phyloP scores from a whole-genome alignment of 164 flowering plant species.

The Saururus chinensis region DNA sequence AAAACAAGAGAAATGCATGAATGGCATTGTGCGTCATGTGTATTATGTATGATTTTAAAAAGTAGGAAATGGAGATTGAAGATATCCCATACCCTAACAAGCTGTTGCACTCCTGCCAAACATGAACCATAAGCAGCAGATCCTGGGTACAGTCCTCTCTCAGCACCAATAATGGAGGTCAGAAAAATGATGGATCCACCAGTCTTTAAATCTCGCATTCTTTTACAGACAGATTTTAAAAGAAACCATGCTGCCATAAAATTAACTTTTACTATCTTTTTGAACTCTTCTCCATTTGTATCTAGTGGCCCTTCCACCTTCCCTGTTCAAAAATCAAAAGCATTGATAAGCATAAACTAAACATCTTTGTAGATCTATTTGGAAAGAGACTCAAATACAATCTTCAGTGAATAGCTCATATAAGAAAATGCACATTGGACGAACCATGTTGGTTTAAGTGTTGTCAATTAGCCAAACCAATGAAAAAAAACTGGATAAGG shows the following conservation, averaged over 20 bases:
- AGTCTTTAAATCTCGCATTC: slow-evolving; percentile 48
- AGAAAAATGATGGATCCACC: slow-evolving; percentile 86
- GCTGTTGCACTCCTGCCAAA: slow-evolving; percentile 64
- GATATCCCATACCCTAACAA: slow-evolving; percentile 57
- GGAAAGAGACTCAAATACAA: background rate
- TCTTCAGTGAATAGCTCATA: no score
- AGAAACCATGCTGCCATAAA: slow-evolving; percentile 78
- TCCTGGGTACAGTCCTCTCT: slow-evolving; percentile 87
- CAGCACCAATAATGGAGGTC: slow-evolving; percentile 62
- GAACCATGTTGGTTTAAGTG: no score
- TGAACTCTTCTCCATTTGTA: slow-evolving; percentile 53
- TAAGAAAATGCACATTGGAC: no score
- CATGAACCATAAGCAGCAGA: slow-evolving; percentile 81
- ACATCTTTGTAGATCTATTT: no score
- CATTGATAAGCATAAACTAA: background rate
- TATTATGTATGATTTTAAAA: no score
- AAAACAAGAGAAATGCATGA: no score
- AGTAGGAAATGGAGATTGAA: background rate
- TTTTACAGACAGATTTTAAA: slow-evolving; percentile 55
- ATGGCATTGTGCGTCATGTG: no score
- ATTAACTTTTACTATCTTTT: slow-evolving; percentile 55
- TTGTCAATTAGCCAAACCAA: no score
- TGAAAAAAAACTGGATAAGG: no score
- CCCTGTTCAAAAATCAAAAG: slow-evolving; percentile 39
- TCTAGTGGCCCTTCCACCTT: slow-evolving; percentile 57